Evolutionary conservation across 352 stramenopile species (phyloP).

Genomic region (Thalassiosira delicatula): DNA sequence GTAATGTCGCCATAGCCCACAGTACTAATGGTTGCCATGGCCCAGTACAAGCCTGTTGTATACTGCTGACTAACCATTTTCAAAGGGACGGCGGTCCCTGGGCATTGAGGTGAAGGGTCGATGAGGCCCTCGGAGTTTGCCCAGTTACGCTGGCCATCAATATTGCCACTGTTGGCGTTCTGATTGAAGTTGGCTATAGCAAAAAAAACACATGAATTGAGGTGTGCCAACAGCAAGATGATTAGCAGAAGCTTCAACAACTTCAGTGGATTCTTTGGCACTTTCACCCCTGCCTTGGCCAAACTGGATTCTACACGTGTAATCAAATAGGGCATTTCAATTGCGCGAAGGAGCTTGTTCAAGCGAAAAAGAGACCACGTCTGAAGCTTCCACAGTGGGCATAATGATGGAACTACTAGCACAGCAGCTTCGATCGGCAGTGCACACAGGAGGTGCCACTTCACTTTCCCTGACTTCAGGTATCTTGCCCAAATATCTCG

Average conservation of each 20-base stretch:
- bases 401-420: conserved; percentile 46
- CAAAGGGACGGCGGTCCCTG: conserved; percentile 37
- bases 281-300: conserved; percentile 52
- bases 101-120: conserved; percentile 32
- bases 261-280: conserved; percentile 68
- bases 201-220: conserved; percentile 75
- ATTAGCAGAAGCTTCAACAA: conserved; percentile 66
- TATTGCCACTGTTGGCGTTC: conserved; percentile 42
- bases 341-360: conserved; percentile 63
- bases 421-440: conserved; percentile 67
- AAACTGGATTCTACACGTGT: conserved; percentile 59
- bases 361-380: conserved; percentile 68
- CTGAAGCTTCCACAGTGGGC: conserved; percentile 68
- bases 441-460: conserved; percentile 59
- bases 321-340: conserved; percentile 62
- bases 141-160: conserved; percentile 52
- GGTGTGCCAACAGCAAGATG: conserved; percentile 65
- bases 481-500: conserved; percentile 59
- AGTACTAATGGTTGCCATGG: conserved; percentile 74
- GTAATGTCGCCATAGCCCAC: conserved; percentile 76
- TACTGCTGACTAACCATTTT: conserved; percentile 55
- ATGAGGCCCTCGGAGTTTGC: conserved; percentile 49
- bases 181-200: conserved; percentile 68
- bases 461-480: conserved; percentile 52
- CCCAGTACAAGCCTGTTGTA: conserved; percentile 70